Conservation (phyloP, 2,329 filamentous ascomycete species). For the Truncatella angustata region DNA sequence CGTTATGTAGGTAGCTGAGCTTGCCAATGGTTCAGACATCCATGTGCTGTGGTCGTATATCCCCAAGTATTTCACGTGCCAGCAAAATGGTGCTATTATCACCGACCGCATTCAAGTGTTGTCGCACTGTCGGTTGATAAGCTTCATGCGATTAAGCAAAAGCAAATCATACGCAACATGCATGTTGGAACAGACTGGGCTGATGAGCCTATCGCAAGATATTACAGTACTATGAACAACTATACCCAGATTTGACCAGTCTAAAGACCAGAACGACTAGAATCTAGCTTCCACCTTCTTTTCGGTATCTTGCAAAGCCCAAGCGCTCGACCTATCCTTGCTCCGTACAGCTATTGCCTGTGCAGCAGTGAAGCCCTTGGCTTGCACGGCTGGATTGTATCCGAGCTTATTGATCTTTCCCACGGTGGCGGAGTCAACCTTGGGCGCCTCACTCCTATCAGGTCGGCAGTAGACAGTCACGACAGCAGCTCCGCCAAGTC, state of each 20-base stretch:
- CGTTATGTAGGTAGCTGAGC: no score
- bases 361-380: slow-evolving; percentile 79
- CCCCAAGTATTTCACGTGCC: background rate
- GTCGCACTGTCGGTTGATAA: background rate
- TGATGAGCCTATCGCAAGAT: background rate
- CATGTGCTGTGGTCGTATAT: no score
- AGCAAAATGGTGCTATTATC: background rate
- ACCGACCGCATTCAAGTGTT: no score
- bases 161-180: background rate
- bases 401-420: slow-evolving; percentile 68
- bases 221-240: background rate
- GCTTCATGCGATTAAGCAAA: background rate
- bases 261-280: no score
- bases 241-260: background rate
- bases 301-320: slow-evolving; percentile 75
- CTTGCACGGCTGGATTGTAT: slow-evolving; percentile 89
- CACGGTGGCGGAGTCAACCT: slow-evolving; percentile 62
- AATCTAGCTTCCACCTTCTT: slow-evolving; percentile 73
- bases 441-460: slow-evolving; percentile 65
- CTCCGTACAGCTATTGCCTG: slow-evolving; percentile 73
- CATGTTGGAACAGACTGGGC: background rate
- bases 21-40: no score
- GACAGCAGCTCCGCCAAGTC: slow-evolving; percentile 85
- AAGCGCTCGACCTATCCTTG: slow-evolving; percentile 62
- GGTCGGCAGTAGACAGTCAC: slow-evolving; percentile 85